Conservation (phyloP, 176 grass and related monocot species). For the Cenchrus americanus region DNA sequence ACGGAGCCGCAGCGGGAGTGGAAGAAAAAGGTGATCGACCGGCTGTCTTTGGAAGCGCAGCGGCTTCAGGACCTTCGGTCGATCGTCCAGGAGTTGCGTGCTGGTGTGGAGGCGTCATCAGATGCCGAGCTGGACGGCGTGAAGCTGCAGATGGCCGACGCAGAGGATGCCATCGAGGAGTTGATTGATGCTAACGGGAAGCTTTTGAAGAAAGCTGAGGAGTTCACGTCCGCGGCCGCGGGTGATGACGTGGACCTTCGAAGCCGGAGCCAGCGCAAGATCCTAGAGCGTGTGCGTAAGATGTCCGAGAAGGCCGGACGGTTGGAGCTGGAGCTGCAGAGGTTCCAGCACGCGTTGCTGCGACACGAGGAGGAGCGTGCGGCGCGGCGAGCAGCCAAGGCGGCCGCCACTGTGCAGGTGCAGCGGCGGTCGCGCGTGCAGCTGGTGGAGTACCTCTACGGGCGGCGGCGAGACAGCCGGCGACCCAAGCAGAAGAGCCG, state of each 20-base stretch:
- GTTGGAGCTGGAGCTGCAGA: slow-evolving; percentile 77
- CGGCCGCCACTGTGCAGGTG: slow-evolving; percentile 32
- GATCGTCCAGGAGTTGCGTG: slow-evolving; percentile 64
- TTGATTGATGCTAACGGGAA: slow-evolving; percentile 82
- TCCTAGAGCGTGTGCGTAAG: slow-evolving; percentile 72
- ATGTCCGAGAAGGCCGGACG: slow-evolving; percentile 83
- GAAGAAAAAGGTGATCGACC: slow-evolving; percentile 76
- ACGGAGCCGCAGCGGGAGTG: slow-evolving; percentile 65
- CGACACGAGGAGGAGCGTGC: slow-evolving; percentile 71
- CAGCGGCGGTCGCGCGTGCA: slow-evolving; percentile 66
- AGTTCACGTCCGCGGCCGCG: slow-evolving; percentile 47
- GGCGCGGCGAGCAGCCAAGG: slow-evolving; percentile 44
- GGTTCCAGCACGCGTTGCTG: slow-evolving; percentile 64
- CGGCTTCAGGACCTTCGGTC: slow-evolving; percentile 64
- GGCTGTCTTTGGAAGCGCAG: slow-evolving; percentile 64
- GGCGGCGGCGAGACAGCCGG: slow-evolving; percentile 55
- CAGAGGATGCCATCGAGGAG: slow-evolving; percentile 67
- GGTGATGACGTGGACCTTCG: slow-evolving; percentile 51
- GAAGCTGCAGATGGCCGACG: slow-evolving; percentile 64
- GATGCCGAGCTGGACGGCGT: slow-evolving; percentile 59
- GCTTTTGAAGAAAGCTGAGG: slow-evolving; percentile 71
- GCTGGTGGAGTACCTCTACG: slow-evolving; percentile 88
- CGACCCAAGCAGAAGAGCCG: slow-evolving; percentile 50
- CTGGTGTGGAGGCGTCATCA: slow-evolving; percentile 52
- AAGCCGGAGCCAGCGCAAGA: slow-evolving; percentile 77